Evolutionary conservation across 2,329 filamentous ascomycete species (phyloP).

Genomic region (Sclerotinia trifoliorum): DNA sequence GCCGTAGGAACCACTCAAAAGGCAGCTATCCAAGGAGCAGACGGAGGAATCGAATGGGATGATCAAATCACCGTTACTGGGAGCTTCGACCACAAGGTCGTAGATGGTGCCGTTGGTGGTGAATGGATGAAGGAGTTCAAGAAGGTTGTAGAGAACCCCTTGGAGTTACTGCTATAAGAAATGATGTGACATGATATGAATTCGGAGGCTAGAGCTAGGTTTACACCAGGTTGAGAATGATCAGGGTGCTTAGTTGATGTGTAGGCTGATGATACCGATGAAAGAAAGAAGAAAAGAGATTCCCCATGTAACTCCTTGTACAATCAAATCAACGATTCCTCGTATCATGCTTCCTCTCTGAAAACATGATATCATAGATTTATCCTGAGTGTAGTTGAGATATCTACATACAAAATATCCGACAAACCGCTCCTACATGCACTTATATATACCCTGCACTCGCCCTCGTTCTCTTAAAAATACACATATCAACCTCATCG

Average conservation of each 20-base stretch:
- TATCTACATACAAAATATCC: background rate
- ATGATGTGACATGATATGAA: slow-evolving; percentile 19
- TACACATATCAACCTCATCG: too few species aligned
- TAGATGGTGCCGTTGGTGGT: slow-evolving; percentile 92
- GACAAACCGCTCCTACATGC: background rate
- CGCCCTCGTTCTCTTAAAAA: too few species aligned
- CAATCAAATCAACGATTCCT: slow-evolving; percentile 12
- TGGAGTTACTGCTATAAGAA: slow-evolving; percentile 79
- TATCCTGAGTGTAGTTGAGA: background rate
- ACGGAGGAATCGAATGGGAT: slow-evolving; percentile 89
- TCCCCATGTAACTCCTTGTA: slow-evolving; percentile 31
- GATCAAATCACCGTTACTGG: slow-evolving; percentile 94
- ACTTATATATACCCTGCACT: too few species aligned
- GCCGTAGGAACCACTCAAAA: slow-evolving; percentile 94
- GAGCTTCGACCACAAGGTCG: slow-evolving; percentile 98
- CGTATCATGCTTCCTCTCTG: background rate
- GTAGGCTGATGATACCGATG: slow-evolving; percentile 23
- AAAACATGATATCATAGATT: background rate
- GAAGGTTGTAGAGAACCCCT: slow-evolving; percentile 95
- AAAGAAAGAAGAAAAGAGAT: slow-evolving; percentile 29
- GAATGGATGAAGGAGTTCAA: slow-evolving; percentile 98
- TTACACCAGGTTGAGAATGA: background rate
- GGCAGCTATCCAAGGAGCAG: slow-evolving; percentile 84
- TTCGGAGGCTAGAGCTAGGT: background rate
- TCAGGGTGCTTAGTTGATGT: slow-evolving; percentile 4